A percentile compares a stretch with the other conserved stretches of the same genome.
Conservation (phyloP, 495 filamentous ascomycete genomes). For the Aspergillus mulundensis region DNA sequence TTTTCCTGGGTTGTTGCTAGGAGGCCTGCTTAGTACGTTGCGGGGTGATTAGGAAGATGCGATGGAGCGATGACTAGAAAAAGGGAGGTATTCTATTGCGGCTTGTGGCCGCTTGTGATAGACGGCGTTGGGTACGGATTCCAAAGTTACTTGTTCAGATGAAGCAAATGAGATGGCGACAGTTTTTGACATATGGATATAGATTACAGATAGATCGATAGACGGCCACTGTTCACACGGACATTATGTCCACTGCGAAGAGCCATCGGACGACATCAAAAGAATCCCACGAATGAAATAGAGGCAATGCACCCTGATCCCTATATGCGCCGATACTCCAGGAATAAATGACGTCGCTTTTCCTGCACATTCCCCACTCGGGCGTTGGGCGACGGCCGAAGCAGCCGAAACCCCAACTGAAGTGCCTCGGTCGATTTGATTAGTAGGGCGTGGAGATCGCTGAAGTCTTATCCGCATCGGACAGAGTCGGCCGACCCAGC, state of each 20-base stretch:
- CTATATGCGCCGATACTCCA: constrained; percentile 1
- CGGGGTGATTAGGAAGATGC: not conserved
- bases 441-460: too few relatives aligned
- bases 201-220: not conserved
- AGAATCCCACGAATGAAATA: not conserved
- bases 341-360: not conserved
- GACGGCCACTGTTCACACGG: not conserved
- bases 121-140: not conserved
- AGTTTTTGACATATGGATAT: not conserved
- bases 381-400: not conserved
- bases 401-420: too few relatives aligned
- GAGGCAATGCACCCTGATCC: not conserved
- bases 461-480: too few relatives aligned
- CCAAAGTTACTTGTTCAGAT: not conserved
- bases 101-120: not conserved
- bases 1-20: constrained; percentile 5
- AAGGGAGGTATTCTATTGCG: not conserved
- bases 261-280: not conserved
- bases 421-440: too few relatives aligned
- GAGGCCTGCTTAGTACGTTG: not conserved
- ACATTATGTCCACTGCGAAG: not conserved
- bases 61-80: too few relatives aligned
- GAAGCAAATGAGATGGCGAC: not conserved
- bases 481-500: too few relatives aligned
- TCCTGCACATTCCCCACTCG: not conserved